A percentile compares a stretch with the other conserved stretches of the same genome.
phyloP scores from a whole-genome alignment of 108 stramenopile species.

The Fragilaria crotonensis region DNA sequence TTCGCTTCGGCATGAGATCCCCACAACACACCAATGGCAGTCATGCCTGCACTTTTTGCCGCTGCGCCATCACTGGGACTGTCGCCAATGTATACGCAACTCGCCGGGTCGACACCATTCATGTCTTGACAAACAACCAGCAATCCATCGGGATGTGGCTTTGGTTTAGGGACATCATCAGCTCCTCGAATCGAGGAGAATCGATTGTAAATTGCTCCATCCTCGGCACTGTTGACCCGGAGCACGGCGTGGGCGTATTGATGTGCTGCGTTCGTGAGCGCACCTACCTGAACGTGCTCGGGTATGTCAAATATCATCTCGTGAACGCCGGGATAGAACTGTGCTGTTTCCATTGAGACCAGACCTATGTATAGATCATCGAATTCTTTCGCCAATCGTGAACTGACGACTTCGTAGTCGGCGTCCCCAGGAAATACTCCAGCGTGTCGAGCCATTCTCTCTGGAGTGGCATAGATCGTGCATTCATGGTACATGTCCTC shows the following conservation, averaged over 20 bases:
- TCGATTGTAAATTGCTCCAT: slow-evolving; percentile 30
- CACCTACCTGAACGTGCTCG: slow-evolving; percentile 37
- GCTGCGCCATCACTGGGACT: slow-evolving; percentile 70
- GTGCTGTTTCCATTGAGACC: slow-evolving; percentile 60
- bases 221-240: slow-evolving; percentile 35
- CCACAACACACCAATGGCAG: slow-evolving; percentile 72
- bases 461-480: slow-evolving; percentile 66
- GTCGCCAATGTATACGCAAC: slow-evolving; percentile 77
- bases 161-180: slow-evolving; percentile 67
- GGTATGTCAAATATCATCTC: slow-evolving; percentile 26
- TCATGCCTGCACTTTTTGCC: slow-evolving; percentile 56
- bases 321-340: slow-evolving; percentile 64
- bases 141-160: slow-evolving; percentile 72
- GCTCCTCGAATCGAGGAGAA: slow-evolving; percentile 74
- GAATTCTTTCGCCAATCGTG: slow-evolving; percentile 50
- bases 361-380: slow-evolving; percentile 73
- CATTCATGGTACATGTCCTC: slow-evolving; percentile 62
- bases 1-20: slow-evolving; percentile 58
- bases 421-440: slow-evolving; percentile 58
- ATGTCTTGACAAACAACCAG: slow-evolving; percentile 54
- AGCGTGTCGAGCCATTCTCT: slow-evolving; percentile 73
- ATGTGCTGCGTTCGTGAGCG: slow-evolving; percentile 80
- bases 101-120: slow-evolving; percentile 28
- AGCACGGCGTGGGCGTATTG: slow-evolving; percentile 80
- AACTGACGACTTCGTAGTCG: slow-evolving; percentile 43